These are phyloP conservation scores for Erodium moschatum DNA, from an alignment of 441 rosid species.

Conservation along the genomic window DNA sequence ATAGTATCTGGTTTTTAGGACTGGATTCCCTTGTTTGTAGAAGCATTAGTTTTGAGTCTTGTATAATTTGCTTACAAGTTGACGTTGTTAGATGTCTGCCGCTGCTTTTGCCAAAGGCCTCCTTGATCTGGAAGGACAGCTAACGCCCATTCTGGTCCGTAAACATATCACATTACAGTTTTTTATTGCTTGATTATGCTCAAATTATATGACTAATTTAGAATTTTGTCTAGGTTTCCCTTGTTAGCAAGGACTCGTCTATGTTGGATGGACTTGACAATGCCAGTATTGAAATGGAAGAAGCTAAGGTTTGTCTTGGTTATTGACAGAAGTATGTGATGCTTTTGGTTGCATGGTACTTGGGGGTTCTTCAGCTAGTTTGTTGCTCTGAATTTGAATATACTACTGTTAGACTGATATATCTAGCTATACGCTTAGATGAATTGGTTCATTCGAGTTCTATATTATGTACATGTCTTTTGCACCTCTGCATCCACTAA, in stretches of 20 bases:
- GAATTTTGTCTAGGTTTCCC: conserved; percentile 64
- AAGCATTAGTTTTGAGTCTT: conserved; percentile 1
- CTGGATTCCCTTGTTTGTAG: not conserved
- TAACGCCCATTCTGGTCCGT: conserved; percentile 94
- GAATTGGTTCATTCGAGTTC: too few species aligned
- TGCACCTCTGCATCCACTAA: too few species aligned
- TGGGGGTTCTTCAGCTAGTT: not conserved
- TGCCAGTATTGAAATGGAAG: conserved; percentile 94
- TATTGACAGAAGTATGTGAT: not conserved
- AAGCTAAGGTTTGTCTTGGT: conserved; percentile 73
- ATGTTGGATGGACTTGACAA: conserved; percentile 99
- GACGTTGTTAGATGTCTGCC: conserved; percentile 85
- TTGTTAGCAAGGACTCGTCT: conserved; percentile 99
- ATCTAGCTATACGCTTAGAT: not conserved
- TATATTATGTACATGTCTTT: too few species aligned
- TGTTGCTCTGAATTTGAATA: not conserved
- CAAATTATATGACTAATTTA: conserved; percentile 21
- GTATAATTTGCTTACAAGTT: conserved; percentile 17
- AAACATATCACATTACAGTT: conserved; percentile 16
- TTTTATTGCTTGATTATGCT: conserved; percentile 21
- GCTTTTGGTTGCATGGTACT: not conserved
- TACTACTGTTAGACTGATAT: not conserved
- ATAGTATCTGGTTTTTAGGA: not conserved
- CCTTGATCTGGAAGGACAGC: conserved; percentile 97
- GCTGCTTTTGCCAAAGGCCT: conserved; percentile 99